Conservation (phyloP, 2,329 filamentous ascomycete genomes). For the Diaporthe eres region DNA sequence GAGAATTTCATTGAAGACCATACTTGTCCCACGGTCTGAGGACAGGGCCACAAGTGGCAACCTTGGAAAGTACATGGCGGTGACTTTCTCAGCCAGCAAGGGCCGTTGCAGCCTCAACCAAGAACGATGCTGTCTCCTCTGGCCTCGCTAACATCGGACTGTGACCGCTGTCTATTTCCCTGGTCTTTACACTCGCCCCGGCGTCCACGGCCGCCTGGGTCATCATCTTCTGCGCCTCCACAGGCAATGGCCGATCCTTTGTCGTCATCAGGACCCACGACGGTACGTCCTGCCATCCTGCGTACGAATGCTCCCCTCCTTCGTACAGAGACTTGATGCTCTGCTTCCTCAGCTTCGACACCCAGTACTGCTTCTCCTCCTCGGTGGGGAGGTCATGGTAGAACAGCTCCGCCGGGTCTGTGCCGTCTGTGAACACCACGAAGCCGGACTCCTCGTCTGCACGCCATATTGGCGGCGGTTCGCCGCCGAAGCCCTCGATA, state of each 20-base stretch:
- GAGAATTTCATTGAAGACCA: not conserved
- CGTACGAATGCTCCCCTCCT: constrained; percentile 59
- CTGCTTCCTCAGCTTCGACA: constrained; percentile 56
- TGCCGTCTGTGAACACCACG: constrained; percentile 54
- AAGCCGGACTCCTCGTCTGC: constrained; percentile 57
- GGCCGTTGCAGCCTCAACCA: constrained; percentile 54
- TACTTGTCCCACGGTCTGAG: not conserved
- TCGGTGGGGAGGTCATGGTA: constrained; percentile 62
- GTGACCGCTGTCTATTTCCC: constrained; percentile 62
- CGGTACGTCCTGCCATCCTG: constrained; percentile 63
- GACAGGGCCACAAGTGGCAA: not conserved
- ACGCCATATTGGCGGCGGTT: constrained; percentile 58
- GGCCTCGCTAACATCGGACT: constrained; percentile 64
- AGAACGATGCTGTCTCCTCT: constrained; percentile 53
- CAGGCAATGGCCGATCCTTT: constrained; percentile 56
- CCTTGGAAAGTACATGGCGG: not conserved
- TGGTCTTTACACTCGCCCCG: constrained; percentile 53
- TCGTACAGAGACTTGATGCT: constrained; percentile 60
- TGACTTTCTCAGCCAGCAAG: constrained; percentile 41
- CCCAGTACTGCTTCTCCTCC: constrained; percentile 58
- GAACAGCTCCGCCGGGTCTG: constrained; percentile 56
- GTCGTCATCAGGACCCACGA: constrained; percentile 61
- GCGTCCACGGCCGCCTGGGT: constrained; percentile 56
- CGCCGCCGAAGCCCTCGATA: constrained; percentile 57
- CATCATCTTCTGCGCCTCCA: constrained; percentile 54